These are phyloP conservation scores for Cunninghamia lanceolata DNA, from an alignment of 75 land plant genomes.

Conservation along the genomic window DNA sequence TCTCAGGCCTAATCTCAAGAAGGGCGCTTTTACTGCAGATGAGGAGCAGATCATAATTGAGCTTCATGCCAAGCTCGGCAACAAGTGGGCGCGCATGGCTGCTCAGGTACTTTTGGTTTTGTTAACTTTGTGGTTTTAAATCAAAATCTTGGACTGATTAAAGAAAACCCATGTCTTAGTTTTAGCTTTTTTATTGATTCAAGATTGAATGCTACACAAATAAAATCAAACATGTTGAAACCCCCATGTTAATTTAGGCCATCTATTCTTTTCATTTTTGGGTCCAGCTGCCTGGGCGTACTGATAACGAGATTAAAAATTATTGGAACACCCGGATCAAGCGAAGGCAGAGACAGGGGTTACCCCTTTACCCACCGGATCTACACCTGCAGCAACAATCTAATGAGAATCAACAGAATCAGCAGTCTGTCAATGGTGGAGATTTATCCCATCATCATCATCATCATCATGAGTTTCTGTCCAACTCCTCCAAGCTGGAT, in stretches of 20 bases:
- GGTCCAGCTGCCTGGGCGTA: conserved; percentile 84
- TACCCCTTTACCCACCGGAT: conserved; percentile 82
- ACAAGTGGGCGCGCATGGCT: conserved; percentile 47
- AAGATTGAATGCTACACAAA: neutral
- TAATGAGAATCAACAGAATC: conserved; percentile 24
- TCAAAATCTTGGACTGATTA: neutral
- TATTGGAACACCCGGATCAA: conserved; percentile 95
- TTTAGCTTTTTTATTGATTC: neutral
- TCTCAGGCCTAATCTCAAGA: conserved; percentile 60
- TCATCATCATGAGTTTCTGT: conserved; percentile 5
- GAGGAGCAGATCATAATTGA: conserved; percentile 10
- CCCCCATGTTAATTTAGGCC: neutral
- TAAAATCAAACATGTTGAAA: neutral
- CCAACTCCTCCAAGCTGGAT: conserved; percentile 20
- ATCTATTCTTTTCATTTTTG: conserved; percentile 12
- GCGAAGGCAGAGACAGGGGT: conserved; percentile 75
- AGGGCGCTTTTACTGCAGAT: conserved; percentile 47
- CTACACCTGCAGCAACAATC: conserved; percentile 26
- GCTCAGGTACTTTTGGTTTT: conserved; percentile 26
- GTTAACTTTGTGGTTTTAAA: neutral
- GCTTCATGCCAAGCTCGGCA: conserved; percentile 11
- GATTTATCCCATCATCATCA: conserved; percentile 20
- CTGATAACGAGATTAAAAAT: conserved; percentile 95
- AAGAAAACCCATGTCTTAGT: neutral
- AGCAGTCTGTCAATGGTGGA: conserved; percentile 10